These are phyloP conservation scores for Meredithiella fracta DNA, from an alignment of 2,329 filamentous ascomycete species.

Conservation along the genomic window DNA sequence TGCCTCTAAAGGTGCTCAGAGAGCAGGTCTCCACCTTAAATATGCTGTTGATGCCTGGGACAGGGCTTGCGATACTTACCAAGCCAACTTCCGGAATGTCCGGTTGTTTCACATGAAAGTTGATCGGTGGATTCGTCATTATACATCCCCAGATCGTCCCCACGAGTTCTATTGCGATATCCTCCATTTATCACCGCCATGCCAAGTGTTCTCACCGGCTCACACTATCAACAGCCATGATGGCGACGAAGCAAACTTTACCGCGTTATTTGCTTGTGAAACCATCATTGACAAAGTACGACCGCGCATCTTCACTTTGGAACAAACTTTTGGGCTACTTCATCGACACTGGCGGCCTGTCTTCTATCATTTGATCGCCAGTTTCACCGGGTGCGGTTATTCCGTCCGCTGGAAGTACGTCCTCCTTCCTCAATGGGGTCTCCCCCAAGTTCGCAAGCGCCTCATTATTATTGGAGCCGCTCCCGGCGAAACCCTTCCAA, in stretches of 20 bases:
- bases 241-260: slow-evolving; percentile 54
- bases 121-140: slow-evolving; percentile 29
- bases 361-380: slow-evolving; percentile 43
- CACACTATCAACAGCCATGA: slow-evolving; percentile 49
- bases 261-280: slow-evolving; percentile 36
- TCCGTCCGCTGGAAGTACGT: slow-evolving; percentile 53
- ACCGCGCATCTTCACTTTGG: slow-evolving; percentile 58
- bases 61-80: slow-evolving; percentile 41
- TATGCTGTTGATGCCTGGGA: slow-evolving; percentile 48
- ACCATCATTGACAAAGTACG: slow-evolving; percentile 39
- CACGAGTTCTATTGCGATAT: slow-evolving; percentile 39
- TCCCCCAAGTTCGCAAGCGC: slow-evolving; percentile 32
- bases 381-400: slow-evolving; percentile 49
- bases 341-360: slow-evolving; percentile 34
- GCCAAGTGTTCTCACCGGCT: slow-evolving; percentile 57
- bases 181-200: slow-evolving; percentile 61
- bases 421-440: slow-evolving; percentile 33
- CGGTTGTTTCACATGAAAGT: slow-evolving; percentile 32
- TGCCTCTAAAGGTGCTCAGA: slow-evolving; percentile 45
- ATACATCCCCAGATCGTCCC: slow-evolving; percentile 15
- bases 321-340: slow-evolving; percentile 59
- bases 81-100: slow-evolving; percentile 37
- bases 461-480: slow-evolving; percentile 42
- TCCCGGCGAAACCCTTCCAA: slow-evolving; percentile 53
- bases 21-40: slow-evolving; percentile 38